These are phyloP conservation scores for Xylaria sp. DNA, from an alignment of 2,329 filamentous ascomycete species.

Conservation along the genomic window DNA sequence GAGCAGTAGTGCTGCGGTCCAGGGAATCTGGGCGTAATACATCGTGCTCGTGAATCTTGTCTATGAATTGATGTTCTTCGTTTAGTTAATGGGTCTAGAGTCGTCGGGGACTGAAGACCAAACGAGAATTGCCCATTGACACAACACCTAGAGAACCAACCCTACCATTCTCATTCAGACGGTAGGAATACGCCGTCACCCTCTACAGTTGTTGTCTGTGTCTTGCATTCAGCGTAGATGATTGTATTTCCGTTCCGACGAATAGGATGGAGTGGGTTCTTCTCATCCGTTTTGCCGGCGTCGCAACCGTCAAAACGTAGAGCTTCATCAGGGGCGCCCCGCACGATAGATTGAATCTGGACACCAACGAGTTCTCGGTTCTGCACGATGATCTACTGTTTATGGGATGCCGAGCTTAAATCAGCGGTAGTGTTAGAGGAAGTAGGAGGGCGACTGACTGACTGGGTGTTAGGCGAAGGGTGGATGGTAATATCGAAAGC, in stretches of 20 bases:
- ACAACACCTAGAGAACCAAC: not conserved
- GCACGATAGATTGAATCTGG: not conserved
- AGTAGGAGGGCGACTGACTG: not conserved
- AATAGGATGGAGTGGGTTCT: conserved; percentile 1
- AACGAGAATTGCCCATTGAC: not conserved
- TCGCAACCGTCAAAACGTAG: not conserved
- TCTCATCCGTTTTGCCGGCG: conserved; percentile 10
- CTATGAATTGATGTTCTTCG: not conserved
- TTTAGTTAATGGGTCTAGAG: not conserved
- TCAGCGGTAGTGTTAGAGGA: not conserved
- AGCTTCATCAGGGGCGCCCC: not conserved
- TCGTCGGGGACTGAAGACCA: not conserved
- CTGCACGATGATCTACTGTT: not conserved
- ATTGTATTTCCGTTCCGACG: not conserved
- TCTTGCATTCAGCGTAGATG: not conserved
- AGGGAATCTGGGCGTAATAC: not conserved
- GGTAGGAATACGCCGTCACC: not conserved
- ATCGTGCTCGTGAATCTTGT: conserved; percentile 8
- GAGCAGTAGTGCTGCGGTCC: conserved; percentile 9
- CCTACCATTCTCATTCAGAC: not conserved
- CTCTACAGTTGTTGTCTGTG: not conserved
- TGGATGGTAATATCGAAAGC: not conserved
- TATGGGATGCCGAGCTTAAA: not conserved
- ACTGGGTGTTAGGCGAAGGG: not conserved
- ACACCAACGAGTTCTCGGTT: not conserved